phyloP scores from a whole-genome alignment of 2,329 filamentous ascomycete genomes.

The Podosphaera leucotricha region DNA sequence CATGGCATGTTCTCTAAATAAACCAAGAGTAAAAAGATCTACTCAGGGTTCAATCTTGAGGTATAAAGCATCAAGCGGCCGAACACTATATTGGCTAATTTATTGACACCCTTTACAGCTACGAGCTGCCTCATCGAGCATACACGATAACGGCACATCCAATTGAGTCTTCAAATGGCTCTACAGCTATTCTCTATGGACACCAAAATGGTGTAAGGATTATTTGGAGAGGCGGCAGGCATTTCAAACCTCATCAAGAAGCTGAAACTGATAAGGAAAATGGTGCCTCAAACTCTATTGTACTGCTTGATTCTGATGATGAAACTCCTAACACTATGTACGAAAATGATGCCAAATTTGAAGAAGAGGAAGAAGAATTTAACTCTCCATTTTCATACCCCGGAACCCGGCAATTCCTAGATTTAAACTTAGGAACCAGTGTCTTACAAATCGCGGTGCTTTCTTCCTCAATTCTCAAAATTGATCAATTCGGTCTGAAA shows the following conservation, averaged over 20 bases:
- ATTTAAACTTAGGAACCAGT: constrained; percentile 32
- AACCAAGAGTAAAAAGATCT: constrained; percentile 10
- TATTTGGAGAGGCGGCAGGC: constrained; percentile 36
- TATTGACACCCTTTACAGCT: constrained; percentile 19
- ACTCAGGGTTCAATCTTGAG: constrained; percentile 12
- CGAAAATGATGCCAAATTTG: constrained; percentile 21
- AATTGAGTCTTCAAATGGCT: constrained; percentile 36
- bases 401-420: constrained; percentile 33
- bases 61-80: constrained; percentile 3
- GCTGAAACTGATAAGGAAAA: constrained; percentile 23
- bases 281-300: constrained; percentile 29
- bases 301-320: constrained; percentile 41
- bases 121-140: constrained; percentile 32
- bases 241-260: constrained; percentile 25
- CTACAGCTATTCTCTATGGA: constrained; percentile 36
- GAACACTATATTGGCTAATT: neutral
- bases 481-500: constrained; percentile 27
- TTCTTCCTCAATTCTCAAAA: constrained; percentile 24
- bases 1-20: constrained; percentile 7
- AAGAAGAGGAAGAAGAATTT: constrained; percentile 22
- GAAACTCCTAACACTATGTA: constrained; percentile 22
- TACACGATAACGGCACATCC: constrained; percentile 38
- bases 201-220: constrained; percentile 38
- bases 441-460: constrained; percentile 32
- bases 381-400: constrained; percentile 21